Conservation (phyloP, 1,284 basidiomycete genomes). For the Puccinia triticina region DNA sequence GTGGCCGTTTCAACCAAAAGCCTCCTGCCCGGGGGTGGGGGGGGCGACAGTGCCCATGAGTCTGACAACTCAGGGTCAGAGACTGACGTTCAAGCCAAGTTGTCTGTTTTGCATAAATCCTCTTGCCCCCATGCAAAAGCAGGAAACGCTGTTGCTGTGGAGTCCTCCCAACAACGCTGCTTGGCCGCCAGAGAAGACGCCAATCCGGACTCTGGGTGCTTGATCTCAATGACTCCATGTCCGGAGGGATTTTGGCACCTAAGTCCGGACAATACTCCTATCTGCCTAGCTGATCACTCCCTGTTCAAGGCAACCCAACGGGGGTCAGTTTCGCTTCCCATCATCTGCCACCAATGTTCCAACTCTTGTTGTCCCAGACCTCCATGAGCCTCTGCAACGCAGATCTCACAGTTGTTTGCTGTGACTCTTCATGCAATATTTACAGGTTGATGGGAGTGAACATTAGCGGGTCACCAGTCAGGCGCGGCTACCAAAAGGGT, state of each 20-base stretch:
- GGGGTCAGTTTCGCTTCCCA: not conserved
- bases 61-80: conserved; percentile 1
- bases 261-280: not conserved
- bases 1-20: not conserved
- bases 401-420: not conserved
- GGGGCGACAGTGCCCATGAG: not conserved
- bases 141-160: not conserved
- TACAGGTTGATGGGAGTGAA: not conserved
- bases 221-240: not conserved
- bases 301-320: not conserved
- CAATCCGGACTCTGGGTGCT: not conserved
- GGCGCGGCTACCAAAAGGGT: too few relatives aligned
- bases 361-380: not conserved
- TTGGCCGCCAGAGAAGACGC: not conserved
- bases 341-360: not conserved
- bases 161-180: not conserved
- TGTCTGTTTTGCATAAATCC: too few relatives aligned
- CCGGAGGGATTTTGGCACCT: not conserved
- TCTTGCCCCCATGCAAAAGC: not conserved
- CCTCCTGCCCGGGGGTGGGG: not conserved
- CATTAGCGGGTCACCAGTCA: not conserved
- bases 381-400: not conserved
- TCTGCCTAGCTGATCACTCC: not conserved
- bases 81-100: too few relatives aligned
- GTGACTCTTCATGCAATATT: not conserved